A percentile compares a stretch with the other conserved stretches of the same genome.
Evolutionary conservation across 164 flowering plant genomes (phyloP).

Genomic region (Stephania cephalantha): DNA sequence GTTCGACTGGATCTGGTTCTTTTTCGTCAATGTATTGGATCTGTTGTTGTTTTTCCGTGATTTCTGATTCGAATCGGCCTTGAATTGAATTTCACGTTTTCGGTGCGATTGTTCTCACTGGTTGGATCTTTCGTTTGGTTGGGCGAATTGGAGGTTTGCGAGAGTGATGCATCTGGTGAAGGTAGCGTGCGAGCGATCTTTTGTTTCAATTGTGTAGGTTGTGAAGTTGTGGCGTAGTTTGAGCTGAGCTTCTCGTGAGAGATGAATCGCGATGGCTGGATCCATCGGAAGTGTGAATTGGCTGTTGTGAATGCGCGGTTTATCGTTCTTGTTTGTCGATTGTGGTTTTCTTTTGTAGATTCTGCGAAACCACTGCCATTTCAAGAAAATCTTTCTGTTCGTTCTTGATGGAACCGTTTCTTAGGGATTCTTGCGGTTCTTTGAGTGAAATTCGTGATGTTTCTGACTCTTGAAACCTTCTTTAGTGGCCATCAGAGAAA

Average conservation of each 20-base stretch:
- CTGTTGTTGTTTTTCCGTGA: neutral
- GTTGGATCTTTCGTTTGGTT: neutral
- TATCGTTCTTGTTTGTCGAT: neutral
- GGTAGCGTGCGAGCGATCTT: neutral
- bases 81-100: neutral
- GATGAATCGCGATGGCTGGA: neutral
- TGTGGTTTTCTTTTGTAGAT: neutral
- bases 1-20: conserved; percentile 2
- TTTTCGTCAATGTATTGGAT: conserved; percentile 5
- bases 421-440: no score
- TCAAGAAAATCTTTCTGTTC: neutral
- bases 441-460: no score
- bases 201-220: neutral
- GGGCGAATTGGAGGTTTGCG: neutral
- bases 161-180: neutral
- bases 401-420: no score
- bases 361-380: neutral
- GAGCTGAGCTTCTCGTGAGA: neutral
- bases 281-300: neutral
- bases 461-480: no score
- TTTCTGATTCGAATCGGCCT: neutral
- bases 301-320: neutral
- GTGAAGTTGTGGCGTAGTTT: neutral
- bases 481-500: no score
- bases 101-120: neutral